Evolutionary conservation across 2,329 filamentous ascomycete species (phyloP), one percentile per base, ranked within the genome.

Genomic region (Colletotrichum lupini): DNA sequence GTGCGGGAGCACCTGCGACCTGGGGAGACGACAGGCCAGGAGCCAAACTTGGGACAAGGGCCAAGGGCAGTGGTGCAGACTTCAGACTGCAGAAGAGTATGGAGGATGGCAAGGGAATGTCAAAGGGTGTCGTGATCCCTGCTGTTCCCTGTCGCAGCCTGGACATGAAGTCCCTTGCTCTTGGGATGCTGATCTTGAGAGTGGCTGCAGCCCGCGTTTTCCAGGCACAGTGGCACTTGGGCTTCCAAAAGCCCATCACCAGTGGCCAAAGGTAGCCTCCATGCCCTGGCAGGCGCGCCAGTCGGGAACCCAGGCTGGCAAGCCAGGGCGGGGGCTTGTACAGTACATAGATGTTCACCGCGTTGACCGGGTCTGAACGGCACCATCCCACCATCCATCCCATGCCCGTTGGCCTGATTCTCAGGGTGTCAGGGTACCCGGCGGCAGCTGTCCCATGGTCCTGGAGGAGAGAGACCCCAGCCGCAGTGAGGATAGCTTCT

Each of bases 211-310:
- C 46, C 24, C 46, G 14, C 14, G 37, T 42, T 42, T 42, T 42
- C 42, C 42, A 49, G 42, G 14, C 37, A 42, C 16, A 42, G 37
- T 42, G 37, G 37, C 37, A 42, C 37, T 19, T 42, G 16, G 37
- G 19, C 42, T 49, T 7, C 42, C 55, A 9, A n/a, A n/a, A 57
- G 55, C 32, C 55, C 30, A 8, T 30, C 62, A 32, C 16, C 22
- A 42, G 49, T 55, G 22, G 42, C 35, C 67, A 1, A 24, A 24
- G 24, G 24, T 42, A 65, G 32, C 56, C 37, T 61, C 22, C 35
- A 19, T 26, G 53, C 52, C 58, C 68, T 71, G 57, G 46, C 63
- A 68, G 53, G 35, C 64, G 64, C 57, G 55, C 70, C 66, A 73
- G 70, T 73, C 66, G 66, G 70, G 59, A 69, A 65, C 60, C 28